These are phyloP conservation scores for Typha latifolia DNA, from an alignment of 176 grass and related monocot species.

Conservation along the genomic window DNA sequence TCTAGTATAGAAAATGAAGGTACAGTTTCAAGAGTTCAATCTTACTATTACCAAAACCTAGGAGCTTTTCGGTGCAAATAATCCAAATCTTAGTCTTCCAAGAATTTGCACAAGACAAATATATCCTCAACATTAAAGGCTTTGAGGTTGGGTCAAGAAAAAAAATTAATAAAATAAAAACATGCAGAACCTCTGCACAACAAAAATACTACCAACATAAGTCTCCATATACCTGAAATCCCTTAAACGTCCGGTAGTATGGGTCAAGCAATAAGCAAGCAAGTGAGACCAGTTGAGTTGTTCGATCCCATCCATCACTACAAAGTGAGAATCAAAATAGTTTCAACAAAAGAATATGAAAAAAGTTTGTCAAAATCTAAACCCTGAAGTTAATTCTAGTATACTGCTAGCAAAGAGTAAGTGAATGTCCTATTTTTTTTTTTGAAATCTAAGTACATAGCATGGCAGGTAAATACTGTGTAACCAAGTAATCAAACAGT, in stretches of 20 bases:
- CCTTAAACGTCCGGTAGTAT: slow-evolving; percentile 89
- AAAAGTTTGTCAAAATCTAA: too few relatives aligned
- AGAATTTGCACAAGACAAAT: too few relatives aligned
- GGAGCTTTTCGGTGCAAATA: too few relatives aligned
- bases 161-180: slow-evolving; percentile 1
- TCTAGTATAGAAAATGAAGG: too few relatives aligned
- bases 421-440: too few relatives aligned
- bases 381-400: neutral
- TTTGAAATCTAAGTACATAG: neutral
- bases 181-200: slow-evolving; percentile 2
- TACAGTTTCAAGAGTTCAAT: too few relatives aligned
- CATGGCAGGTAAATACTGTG: neutral
- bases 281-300: slow-evolving; percentile 88
- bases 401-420: neutral
- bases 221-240: slow-evolving; percentile 81
- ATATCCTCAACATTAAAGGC: too few relatives aligned
- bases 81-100: too few relatives aligned
- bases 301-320: slow-evolving; percentile 98
- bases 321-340: slow-evolving; percentile 18
- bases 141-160: neutral
- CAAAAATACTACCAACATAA: neutral
- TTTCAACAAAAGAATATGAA: neutral
- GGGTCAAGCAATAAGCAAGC: slow-evolving; percentile 86
- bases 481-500: neutral
- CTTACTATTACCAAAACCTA: too few relatives aligned